Percentiles rank a stretch among this genome's conserved stretches.
phyloP scores from a whole-genome alignment of 2,329 filamentous ascomycete genomes.

The Zelopaecilomyces penicillatus region DNA sequence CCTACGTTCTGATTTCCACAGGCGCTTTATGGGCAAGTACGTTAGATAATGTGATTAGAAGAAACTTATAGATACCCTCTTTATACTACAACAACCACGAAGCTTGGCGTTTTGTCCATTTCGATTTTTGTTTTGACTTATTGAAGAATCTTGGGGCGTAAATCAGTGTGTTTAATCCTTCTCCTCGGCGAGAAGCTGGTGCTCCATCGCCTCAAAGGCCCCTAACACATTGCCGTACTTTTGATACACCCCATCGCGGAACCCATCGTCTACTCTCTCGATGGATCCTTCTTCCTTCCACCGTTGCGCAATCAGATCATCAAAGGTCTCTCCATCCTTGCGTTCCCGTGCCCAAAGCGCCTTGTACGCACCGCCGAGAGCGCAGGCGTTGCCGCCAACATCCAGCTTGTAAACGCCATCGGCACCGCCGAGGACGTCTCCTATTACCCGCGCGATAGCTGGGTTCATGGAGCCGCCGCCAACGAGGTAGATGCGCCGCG shows the following conservation, averaged over 20 bases:
- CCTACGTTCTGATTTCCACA: constrained; percentile 92
- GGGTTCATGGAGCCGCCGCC: constrained; percentile 86
- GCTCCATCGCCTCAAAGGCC: constrained; percentile 71
- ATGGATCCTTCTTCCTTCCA: constrained; percentile 84
- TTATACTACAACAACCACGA: constrained; percentile 1
- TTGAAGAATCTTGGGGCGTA: no score
- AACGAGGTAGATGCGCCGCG: constrained; percentile 84
- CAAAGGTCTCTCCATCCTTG: constrained; percentile 63
- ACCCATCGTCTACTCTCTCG: constrained; percentile 75
- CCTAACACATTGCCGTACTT: constrained; percentile 68
- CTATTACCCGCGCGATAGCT: constrained; percentile 76
- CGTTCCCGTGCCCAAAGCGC: constrained; percentile 86
- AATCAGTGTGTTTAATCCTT: constrained; percentile 1
- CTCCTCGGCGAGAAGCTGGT: constrained; percentile 44
- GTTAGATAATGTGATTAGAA: constrained; percentile 35
- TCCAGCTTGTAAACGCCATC: constrained; percentile 92
- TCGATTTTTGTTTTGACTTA: constrained; percentile 8
- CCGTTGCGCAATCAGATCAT: constrained; percentile 71
- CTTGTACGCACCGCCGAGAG: constrained; percentile 89
- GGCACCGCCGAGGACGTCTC: constrained; percentile 77
- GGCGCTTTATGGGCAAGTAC: constrained; percentile 81
- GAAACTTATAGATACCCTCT: constrained; percentile 17
- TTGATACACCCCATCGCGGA: constrained; percentile 64
- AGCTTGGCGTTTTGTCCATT: neutral
- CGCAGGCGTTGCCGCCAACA: constrained; percentile 91